Base-by-base conservation (phyloP, 2,329 filamentous ascomycete genomes). In the Talaromyces marneffei region DNA sequence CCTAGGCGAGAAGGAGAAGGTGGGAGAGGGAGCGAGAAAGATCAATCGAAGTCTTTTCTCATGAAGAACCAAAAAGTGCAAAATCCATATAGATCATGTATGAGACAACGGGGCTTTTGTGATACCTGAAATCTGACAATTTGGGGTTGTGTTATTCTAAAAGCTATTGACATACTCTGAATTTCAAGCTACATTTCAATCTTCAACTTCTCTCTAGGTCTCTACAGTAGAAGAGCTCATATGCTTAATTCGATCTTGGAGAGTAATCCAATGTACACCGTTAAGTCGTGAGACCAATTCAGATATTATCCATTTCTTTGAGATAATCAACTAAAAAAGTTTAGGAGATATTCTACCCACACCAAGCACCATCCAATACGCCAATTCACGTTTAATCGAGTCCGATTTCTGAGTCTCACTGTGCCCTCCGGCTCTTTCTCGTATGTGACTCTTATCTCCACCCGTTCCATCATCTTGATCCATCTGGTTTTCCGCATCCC, bases 311-410 rank as follows among this genome's bases (percentile, higher is more conserved):
- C 23, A 10, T 25, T 25, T 12, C 23, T n/a, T 25, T 31, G 33
- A 27, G 33, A 40, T 37, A 23, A 55, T 40, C 7, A 55, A 1
- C 31, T 40, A 56, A 33, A 60, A 52, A 29, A 63, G 48, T 50
- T 66, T 57, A 12, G 48, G 42, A 66, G 78, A 84, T 69, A 97
- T 94, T 69, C 87, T 87, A 9, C 94, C 94, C 62, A 95, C 84
- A 3, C 93, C 93, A 37, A 97, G 80, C 20, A 96, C 92, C 78
- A 90, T 92, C 94, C 94, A 99, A 76, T 96, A 97, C 60, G 92
- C 92, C 75, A 97, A 78, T 72, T 97, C 94, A 70, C 89, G 85
- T 79, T 87, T 93, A 76, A 93, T 90, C 73, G 83, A 87, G 53
- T 80, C 84, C 48, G 84, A 85, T 73, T 82, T 87, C 67, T 83